A percentile compares a stretch with the other conserved stretches of the same genome.
phyloP scores from a whole-genome alignment of 2,329 filamentous ascomycete genomes.

The Polychaeton citri region DNA sequence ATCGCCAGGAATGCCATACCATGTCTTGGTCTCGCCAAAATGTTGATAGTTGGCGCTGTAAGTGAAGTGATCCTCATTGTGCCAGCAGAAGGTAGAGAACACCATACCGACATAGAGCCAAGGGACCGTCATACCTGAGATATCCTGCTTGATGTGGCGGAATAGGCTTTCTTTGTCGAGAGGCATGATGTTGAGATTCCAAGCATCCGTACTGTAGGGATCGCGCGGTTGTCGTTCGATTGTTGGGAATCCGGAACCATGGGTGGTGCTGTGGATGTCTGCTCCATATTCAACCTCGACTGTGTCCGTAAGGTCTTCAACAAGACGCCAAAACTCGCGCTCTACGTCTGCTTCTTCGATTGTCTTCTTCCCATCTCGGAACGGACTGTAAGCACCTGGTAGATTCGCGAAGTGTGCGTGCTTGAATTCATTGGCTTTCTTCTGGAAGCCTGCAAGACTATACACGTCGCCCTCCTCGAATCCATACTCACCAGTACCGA shows the following conservation, averaged over 20 bases:
- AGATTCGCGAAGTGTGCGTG: conserved; percentile 74
- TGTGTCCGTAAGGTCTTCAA: conserved; percentile 85
- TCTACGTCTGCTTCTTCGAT: conserved; percentile 94
- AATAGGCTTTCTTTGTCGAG: conserved; percentile 87
- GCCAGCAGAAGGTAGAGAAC: conserved; percentile 99
- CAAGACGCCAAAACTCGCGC: conserved; percentile 89
- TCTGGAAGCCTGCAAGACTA: conserved; percentile 88
- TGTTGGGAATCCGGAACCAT: conserved; percentile 92
- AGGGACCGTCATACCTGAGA: conserved; percentile 97
- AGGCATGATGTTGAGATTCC: conserved; percentile 90
- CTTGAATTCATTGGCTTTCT: conserved; percentile 91
- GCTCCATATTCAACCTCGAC: conserved; percentile 97
- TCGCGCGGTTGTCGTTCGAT: conserved; percentile 82
- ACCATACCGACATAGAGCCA: conserved; percentile 99
- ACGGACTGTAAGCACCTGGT: conserved; percentile 50
- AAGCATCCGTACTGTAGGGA: conserved; percentile 75
- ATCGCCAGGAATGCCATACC: conserved; percentile 93
- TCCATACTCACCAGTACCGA: conserved; percentile 91
- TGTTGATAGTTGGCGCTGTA: conserved; percentile 99
- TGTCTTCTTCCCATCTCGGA: conserved; percentile 64
- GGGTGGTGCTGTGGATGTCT: conserved; percentile 95
- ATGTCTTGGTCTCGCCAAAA: conserved; percentile 95
- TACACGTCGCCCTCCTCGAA: conserved; percentile 96
- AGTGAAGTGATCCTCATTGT: conserved; percentile 95
- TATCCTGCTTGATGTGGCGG: conserved; percentile 93